Conservation (phyloP, 768 basidiomycete species). For the Auricularia auricula-judae region DNA sequence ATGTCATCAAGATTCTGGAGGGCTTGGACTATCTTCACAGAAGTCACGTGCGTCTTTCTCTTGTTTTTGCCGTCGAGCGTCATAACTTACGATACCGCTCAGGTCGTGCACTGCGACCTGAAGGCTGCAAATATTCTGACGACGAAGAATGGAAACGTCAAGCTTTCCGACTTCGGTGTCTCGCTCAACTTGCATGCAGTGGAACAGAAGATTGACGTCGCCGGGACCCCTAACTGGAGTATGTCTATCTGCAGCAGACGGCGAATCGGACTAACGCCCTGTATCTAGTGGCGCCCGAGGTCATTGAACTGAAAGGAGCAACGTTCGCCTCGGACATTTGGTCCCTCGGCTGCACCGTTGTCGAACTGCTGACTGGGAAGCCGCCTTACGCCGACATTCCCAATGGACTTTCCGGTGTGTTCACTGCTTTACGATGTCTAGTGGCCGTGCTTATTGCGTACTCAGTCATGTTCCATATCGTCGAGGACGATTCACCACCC, state of each 20-base stretch:
- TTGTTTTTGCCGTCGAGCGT: background rate
- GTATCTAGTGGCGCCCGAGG: slow-evolving; percentile 77
- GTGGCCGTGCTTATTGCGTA: background rate
- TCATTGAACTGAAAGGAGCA: slow-evolving; percentile 90
- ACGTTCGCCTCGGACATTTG: slow-evolving; percentile 91
- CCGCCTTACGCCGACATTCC: slow-evolving; percentile 87
- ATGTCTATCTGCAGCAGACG: slow-evolving; percentile 10
- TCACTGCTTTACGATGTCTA: background rate
- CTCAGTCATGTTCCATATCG: slow-evolving; percentile 93
- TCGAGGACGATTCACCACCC: slow-evolving; percentile 85
- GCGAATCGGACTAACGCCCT: background rate
- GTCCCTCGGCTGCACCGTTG: slow-evolving; percentile 90
- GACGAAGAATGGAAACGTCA: slow-evolving; percentile 95
- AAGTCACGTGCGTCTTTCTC: slow-evolving; percentile 27
- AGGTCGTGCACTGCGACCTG: slow-evolving; percentile 95
- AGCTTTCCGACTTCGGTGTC: slow-evolving; percentile 95
- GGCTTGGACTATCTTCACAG: slow-evolving; percentile 88
- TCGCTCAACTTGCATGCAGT: slow-evolving; percentile 91
- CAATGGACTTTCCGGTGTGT: slow-evolving; percentile 81
- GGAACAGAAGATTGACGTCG: slow-evolving; percentile 73
- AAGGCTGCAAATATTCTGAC: slow-evolving; percentile 99
- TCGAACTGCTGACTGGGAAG: slow-evolving; percentile 84
- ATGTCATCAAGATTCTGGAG: slow-evolving; percentile 94
- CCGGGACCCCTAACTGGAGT: slow-evolving; percentile 97
- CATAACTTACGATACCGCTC: slow-evolving; percentile 11